Conservation (phyloP, 345 rosid genomes). For the Corchorus capsularis region DNA sequence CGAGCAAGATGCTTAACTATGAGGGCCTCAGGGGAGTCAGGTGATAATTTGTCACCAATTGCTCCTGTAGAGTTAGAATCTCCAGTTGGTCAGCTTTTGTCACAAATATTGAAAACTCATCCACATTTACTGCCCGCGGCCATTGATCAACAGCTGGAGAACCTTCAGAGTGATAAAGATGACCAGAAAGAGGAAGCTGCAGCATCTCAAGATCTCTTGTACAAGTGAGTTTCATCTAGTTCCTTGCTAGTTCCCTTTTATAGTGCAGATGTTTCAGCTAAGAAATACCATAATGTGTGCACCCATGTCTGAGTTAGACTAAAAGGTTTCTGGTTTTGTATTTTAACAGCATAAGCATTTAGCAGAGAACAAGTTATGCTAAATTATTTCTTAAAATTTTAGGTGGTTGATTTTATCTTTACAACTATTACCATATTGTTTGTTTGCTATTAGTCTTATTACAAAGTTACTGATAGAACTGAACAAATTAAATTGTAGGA, state of each 20-base stretch:
- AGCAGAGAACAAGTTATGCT: background rate
- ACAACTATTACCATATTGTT: background rate
- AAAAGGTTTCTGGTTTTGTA: conserved; percentile 10
- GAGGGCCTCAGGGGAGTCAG: conserved; percentile 61
- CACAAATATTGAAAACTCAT: conserved; percentile 77
- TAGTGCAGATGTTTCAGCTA: background rate
- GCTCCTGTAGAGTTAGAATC: conserved; percentile 84
- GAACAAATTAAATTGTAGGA: conserved; percentile 43
- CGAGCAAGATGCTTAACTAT: conserved; percentile 49
- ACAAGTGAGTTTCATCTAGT: conserved; percentile 53
- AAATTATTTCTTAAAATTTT: background rate
- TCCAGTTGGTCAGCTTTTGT: conserved; percentile 79
- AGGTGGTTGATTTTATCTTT: conserved; percentile 11
- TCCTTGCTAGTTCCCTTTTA: conserved; percentile 3
- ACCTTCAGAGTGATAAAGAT: conserved; percentile 63
- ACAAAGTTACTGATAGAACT: conserved; percentile 4
- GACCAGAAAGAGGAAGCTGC: conserved; percentile 39
- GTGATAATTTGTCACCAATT: conserved; percentile 47
- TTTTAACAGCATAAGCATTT: background rate
- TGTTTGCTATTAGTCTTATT: background rate
- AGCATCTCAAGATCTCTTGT: conserved; percentile 58
- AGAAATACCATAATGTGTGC: background rate
- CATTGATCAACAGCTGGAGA: conserved; percentile 87
- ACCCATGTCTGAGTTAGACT: background rate
- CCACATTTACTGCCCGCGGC: conserved; percentile 83